Evolutionary conservation across 192 early-diverging fungal genomes (phyloP).

Genomic region (Rhizoclosmatium globosum): DNA sequence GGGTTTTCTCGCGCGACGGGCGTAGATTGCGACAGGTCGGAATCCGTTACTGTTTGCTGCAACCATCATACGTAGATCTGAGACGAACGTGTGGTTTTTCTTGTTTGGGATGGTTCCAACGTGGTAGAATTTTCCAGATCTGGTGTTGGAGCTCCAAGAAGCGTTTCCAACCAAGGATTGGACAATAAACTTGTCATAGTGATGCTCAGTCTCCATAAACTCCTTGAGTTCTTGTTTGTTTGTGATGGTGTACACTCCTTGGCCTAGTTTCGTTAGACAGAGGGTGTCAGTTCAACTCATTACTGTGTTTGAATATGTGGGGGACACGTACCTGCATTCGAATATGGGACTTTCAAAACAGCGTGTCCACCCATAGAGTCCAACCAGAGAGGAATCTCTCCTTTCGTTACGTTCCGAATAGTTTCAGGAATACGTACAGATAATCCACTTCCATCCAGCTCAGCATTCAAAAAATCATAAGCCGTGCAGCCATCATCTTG

Average conservation of each 20-base stretch:
- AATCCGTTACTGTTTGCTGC: slow-evolving; percentile 79
- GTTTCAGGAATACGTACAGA: slow-evolving; percentile 79
- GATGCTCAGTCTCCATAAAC: slow-evolving; percentile 81
- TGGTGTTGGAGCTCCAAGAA: slow-evolving; percentile 77
- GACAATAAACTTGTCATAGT: slow-evolving; percentile 93
- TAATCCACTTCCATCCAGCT: slow-evolving; percentile 75
- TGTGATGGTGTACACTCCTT: slow-evolving; percentile 92
- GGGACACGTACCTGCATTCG: slow-evolving; percentile 63
- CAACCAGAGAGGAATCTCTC: slow-evolving; percentile 84
- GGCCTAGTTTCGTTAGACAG: slow-evolving; percentile 41
- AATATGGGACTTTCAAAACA: slow-evolving; percentile 86
- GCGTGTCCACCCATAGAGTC: slow-evolving; percentile 87
- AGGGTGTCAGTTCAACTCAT: not conserved
- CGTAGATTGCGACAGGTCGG: slow-evolving; percentile 84
- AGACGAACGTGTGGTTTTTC: slow-evolving; percentile 86
- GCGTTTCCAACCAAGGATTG: slow-evolving; percentile 89
- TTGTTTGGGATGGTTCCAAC: slow-evolving; percentile 92
- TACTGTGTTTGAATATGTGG: too few relatives aligned
- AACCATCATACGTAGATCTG: slow-evolving; percentile 88
- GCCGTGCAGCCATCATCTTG: slow-evolving; percentile 92
- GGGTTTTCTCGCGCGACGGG: slow-evolving; percentile 77
- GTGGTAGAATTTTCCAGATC: slow-evolving; percentile 87
- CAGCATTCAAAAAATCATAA: slow-evolving; percentile 86
- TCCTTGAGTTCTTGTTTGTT: slow-evolving; percentile 75
- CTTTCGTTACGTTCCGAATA: slow-evolving; percentile 81